Evolutionary conservation across 768 basidiomycete species (phyloP).

Genomic region (Coprinellus aureogranulatus): DNA sequence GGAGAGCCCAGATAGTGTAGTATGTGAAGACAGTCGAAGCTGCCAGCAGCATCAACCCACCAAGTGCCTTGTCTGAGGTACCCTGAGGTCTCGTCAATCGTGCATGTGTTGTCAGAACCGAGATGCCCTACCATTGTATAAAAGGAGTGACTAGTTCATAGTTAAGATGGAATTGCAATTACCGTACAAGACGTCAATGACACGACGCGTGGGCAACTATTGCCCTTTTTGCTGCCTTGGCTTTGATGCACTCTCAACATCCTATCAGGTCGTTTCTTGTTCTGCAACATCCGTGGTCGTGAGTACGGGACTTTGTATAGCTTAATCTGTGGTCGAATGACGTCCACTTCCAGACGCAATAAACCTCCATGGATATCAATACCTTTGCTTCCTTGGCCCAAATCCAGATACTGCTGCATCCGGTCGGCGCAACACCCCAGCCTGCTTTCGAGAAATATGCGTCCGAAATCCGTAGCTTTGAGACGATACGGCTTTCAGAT

Average conservation of each 20-base stretch:
- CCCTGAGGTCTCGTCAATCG: constrained; percentile 47
- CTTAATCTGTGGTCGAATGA: no score
- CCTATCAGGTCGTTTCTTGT: no score
- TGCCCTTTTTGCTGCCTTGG: no score
- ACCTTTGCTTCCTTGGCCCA: constrained; percentile 83
- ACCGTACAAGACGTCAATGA: not conserved
- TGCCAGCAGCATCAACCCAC: constrained; percentile 74
- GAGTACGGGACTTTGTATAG: no score
- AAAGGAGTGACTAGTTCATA: not conserved
- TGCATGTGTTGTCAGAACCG: no score
- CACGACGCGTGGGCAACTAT: not conserved
- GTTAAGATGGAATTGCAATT: not conserved
- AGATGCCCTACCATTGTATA: constrained; percentile 2
- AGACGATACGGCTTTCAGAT: constrained; percentile 73
- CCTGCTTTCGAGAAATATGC: constrained; percentile 74
- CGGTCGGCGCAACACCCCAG: constrained; percentile 73
- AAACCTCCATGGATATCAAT: constrained; percentile 69
- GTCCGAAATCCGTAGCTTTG: constrained; percentile 68
- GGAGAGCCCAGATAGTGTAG: constrained; percentile 88
- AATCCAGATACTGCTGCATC: constrained; percentile 80
- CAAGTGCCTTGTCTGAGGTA: constrained; percentile 76
- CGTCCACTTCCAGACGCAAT: no score
- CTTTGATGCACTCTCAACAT: no score
- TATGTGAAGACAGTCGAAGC: constrained; percentile 80
- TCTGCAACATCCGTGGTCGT: no score